phyloP scores from a whole-genome alignment of 2,329 filamentous ascomycete species.

The Pseudofabraea citricarpa region DNA sequence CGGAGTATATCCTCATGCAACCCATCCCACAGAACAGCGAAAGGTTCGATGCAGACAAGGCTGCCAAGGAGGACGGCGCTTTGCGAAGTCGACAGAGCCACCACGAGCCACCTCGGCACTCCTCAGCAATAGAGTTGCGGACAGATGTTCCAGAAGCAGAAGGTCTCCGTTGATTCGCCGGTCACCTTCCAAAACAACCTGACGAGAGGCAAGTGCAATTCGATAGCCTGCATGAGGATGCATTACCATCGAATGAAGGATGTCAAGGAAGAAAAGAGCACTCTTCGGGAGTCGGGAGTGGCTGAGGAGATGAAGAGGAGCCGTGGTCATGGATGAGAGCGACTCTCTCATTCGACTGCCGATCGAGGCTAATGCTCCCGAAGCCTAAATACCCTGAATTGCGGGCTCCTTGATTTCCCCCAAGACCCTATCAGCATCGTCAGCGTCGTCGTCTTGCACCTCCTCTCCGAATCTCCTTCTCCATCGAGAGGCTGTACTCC shows the following conservation, averaged over 20 bases:
- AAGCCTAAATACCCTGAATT: conserved; percentile 1
- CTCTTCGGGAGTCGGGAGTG: no score
- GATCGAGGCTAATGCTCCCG: conserved; percentile 8
- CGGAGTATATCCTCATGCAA: background rate
- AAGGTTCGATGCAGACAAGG: background rate
- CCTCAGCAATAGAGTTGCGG: background rate
- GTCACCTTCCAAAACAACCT: background rate
- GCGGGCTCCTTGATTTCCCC: background rate
- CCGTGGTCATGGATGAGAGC: no score
- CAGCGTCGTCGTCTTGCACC: background rate
- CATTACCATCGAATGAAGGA: conserved; percentile 10
- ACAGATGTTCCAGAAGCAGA: background rate
- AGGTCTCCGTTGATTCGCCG: background rate
- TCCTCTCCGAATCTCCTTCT: background rate
- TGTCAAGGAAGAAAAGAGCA: background rate
- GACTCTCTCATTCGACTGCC: conserved; percentile 14
- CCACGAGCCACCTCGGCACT: background rate
- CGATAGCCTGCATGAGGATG: conserved; percentile 5
- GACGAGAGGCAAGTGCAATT: background rate
- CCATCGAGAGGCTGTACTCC: background rate
- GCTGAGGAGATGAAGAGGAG: no score
- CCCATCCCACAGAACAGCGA: background rate
- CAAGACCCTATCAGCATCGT: background rate
- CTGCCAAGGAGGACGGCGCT: background rate
- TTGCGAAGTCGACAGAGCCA: background rate